A percentile compares a stretch with the other conserved stretches of the same genome.
These are phyloP conservation scores for Kwoniella heveanensis DNA, from an alignment of 768 basidiomycete species.

Conservation along the genomic window DNA sequence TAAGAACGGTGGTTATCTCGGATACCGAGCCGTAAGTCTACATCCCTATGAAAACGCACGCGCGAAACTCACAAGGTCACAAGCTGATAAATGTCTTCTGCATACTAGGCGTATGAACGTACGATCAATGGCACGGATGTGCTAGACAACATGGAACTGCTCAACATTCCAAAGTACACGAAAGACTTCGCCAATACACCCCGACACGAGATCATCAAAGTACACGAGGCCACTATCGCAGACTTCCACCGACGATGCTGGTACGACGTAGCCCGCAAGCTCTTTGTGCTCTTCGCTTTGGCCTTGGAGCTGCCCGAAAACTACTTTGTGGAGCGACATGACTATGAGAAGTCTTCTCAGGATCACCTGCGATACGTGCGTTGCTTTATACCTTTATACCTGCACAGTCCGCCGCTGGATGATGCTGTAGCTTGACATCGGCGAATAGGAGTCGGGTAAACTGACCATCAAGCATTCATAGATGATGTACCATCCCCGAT, in stretches of 20 bases:
- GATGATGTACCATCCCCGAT: conserved; percentile 63
- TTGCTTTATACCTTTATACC: neutral
- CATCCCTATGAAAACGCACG: too few species aligned
- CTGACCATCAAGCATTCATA: conserved; percentile 29
- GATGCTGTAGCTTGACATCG: too few species aligned
- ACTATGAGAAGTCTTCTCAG: conserved; percentile 51
- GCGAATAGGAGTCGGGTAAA: neutral
- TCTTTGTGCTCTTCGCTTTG: conserved; percentile 53
- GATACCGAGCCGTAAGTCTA: conserved; percentile 55
- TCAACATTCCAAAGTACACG: conserved; percentile 58
- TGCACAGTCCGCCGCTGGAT: too few species aligned
- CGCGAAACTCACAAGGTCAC: neutral
- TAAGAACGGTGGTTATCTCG: conserved; percentile 56
- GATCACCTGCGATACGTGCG: conserved; percentile 57
- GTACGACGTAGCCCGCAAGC: conserved; percentile 51
- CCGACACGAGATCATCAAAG: conserved; percentile 43
- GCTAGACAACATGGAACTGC: conserved; percentile 58
- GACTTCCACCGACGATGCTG: conserved; percentile 54
- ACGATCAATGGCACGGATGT: conserved; percentile 56
- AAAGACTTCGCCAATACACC: conserved; percentile 37
- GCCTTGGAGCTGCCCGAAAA: conserved; percentile 43
- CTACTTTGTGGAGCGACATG: conserved; percentile 43
- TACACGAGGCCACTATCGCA: conserved; percentile 52
- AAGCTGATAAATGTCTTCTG: neutral
- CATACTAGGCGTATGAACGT: conserved; percentile 36